phyloP scores from a whole-genome alignment of 108 stramenopile genomes.

The Cyclotella sp. region DNA sequence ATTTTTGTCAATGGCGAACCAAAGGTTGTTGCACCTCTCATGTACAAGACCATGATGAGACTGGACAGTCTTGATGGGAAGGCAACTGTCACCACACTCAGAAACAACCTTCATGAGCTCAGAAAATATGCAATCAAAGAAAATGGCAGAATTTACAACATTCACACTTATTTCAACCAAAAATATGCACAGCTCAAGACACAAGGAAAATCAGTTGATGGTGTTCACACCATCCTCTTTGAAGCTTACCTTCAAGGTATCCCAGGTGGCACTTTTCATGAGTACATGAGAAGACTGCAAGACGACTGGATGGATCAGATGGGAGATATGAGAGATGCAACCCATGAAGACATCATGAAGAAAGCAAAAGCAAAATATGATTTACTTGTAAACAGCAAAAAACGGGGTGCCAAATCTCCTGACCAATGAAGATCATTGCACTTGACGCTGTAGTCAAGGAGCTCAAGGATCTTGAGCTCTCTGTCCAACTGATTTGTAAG shows the following conservation, averaged over 20 bases:
- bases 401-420: background rate
- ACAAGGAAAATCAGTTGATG: background rate
- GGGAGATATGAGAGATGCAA: too few relatives aligned
- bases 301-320: too few relatives aligned
- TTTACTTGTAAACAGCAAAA: background rate
- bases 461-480: background rate
- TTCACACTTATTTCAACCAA: background rate
- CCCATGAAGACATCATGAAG: background rate
- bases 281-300: background rate
- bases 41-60: conserved; percentile 15
- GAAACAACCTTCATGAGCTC: background rate
- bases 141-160: background rate
- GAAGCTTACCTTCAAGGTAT: background rate
- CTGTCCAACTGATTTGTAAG: background rate
- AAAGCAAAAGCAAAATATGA: background rate
- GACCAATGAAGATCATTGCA: background rate
- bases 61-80: too few relatives aligned
- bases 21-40: background rate
- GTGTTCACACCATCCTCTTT: background rate
- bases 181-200: background rate
- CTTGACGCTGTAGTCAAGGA: background rate
- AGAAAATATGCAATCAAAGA: background rate
- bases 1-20: too few relatives aligned
- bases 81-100: background rate
- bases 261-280: background rate